phyloP scores from a whole-genome alignment of 2,329 filamentous ascomycete genomes.

The Onygena corvina region DNA sequence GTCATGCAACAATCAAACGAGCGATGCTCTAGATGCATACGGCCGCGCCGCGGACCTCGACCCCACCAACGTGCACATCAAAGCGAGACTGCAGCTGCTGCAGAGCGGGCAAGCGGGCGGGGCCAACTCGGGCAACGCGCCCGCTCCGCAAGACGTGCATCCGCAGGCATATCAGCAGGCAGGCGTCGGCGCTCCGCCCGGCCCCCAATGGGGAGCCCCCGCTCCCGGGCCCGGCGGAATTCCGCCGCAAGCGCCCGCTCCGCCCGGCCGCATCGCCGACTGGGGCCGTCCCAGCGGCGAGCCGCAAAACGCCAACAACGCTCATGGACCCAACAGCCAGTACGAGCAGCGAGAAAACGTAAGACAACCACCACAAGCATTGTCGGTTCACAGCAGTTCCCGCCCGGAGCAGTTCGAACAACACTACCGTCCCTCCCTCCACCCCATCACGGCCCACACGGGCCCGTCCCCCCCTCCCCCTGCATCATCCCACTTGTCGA shows the following conservation, averaged over 20 bases:
- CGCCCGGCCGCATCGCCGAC: slow-evolving; percentile 48
- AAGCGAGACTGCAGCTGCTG: slow-evolving; percentile 79
- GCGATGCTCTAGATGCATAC: slow-evolving; percentile 90
- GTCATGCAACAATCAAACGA: slow-evolving; percentile 97
- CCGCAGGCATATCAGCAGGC: slow-evolving; percentile 83
- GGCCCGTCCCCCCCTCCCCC: slow-evolving; percentile 45
- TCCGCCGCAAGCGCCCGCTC: slow-evolving; percentile 49
- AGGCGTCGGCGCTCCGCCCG: slow-evolving; percentile 69
- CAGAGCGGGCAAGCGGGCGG: slow-evolving; percentile 66
- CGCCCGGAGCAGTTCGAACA: slow-evolving; percentile 62
- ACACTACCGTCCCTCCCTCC: slow-evolving; percentile 37
- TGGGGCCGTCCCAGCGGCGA: slow-evolving; percentile 62
- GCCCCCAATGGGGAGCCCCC: slow-evolving; percentile 79
- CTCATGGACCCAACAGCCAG: slow-evolving; percentile 44
- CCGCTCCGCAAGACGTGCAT: slow-evolving; percentile 75
- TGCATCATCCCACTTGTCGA: slow-evolving; percentile 44
- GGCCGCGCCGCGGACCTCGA: slow-evolving; percentile 89
- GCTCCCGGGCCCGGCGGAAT: slow-evolving; percentile 36
- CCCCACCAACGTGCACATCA: slow-evolving; percentile 87
- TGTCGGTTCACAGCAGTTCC: slow-evolving; percentile 58
- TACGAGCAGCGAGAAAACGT: slow-evolving; percentile 68
- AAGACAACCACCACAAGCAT: slow-evolving; percentile 46
- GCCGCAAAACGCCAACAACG: slow-evolving; percentile 44
- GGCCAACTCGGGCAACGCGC: slow-evolving; percentile 59
- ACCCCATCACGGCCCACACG: slow-evolving; percentile 40